Percentiles rank a stretch among this genome's conserved stretches.
These are phyloP conservation scores for Diaporthe caulivora DNA, from an alignment of 2,329 filamentous ascomycete genomes.

Conservation along the genomic window DNA sequence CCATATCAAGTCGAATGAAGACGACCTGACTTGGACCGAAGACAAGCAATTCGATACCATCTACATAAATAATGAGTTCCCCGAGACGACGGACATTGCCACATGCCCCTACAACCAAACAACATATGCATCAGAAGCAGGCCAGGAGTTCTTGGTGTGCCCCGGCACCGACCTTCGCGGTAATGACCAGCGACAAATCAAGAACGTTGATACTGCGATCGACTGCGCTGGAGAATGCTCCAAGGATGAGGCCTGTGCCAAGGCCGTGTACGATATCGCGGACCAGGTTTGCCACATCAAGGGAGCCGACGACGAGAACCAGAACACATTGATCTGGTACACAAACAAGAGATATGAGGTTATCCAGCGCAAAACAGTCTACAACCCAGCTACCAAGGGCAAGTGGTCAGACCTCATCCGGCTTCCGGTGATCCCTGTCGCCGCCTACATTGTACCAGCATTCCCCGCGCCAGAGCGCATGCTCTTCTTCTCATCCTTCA, in stretches of 20 bases:
- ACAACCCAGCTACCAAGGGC: conserved; percentile 43
- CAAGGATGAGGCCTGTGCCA: neutral
- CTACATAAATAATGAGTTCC: conserved; percentile 22
- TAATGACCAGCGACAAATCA: neutral
- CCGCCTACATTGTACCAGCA: conserved; percentile 46
- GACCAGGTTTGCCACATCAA: conserved; percentile 15
- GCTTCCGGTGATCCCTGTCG: conserved; percentile 46
- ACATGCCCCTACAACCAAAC: conserved; percentile 13
- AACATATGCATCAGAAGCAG: neutral
- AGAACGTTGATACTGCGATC: neutral
- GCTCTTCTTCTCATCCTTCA: conserved; percentile 35
- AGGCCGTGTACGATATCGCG: conserved; percentile 18
- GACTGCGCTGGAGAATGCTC: conserved; percentile 15
- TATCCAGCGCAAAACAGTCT: neutral
- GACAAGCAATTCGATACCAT: neutral
- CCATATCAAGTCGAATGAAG: conserved; percentile 16
- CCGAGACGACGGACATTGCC: conserved; percentile 14
- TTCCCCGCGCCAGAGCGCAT: conserved; percentile 43
- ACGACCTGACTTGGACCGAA: conserved; percentile 13
- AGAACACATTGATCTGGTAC: conserved; percentile 30
- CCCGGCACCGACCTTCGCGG: conserved; percentile 24
- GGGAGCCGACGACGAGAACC: neutral
- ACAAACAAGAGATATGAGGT: conserved; percentile 26
- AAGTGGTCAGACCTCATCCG: conserved; percentile 45
- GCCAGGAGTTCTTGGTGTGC: neutral